phyloP scores from a whole-genome alignment of 805 yeast species.

The Cyberlindnera japonica region DNA sequence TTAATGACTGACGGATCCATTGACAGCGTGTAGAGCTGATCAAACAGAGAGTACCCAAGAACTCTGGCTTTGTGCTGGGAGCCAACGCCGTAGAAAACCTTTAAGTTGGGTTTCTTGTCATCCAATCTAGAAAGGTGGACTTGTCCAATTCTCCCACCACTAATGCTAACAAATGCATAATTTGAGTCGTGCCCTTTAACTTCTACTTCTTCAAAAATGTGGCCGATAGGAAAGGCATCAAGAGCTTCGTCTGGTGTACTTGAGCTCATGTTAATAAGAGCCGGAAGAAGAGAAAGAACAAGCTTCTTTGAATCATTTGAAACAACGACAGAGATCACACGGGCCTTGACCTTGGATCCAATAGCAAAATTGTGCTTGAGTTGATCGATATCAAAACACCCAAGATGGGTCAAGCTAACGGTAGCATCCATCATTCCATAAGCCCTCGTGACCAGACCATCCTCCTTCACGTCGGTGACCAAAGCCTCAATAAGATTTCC shows the following conservation, averaged over 20 bases:
- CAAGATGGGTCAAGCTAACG: constrained; percentile 63
- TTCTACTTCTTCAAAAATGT: constrained; percentile 49
- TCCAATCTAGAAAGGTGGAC: constrained; percentile 74
- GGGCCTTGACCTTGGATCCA: constrained; percentile 65
- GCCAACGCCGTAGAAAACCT: constrained; percentile 51
- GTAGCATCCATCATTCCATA: constrained; percentile 76
- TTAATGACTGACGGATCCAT: constrained; percentile 62
- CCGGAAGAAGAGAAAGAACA: constrained; percentile 60
- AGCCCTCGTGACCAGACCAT: constrained; percentile 70
- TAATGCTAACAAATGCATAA: constrained; percentile 55
- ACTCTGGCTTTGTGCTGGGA: constrained; percentile 75
- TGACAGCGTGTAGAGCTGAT: constrained; percentile 63
- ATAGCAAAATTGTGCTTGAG: constrained; percentile 61
- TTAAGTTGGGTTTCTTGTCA: constrained; percentile 38
- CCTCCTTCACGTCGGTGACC: constrained; percentile 50
- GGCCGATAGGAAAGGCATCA: constrained; percentile 79
- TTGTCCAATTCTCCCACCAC: constrained; percentile 59
- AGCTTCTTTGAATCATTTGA: constrained; percentile 51
- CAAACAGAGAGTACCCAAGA: constrained; percentile 62
- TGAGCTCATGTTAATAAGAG: constrained; percentile 34
- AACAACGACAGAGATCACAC: constrained; percentile 61
- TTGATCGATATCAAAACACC: constrained; percentile 40
- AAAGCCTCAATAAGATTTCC: constrained; percentile 78
- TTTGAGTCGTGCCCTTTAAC: constrained; percentile 57
- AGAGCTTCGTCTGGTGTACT: constrained; percentile 29